phyloP scores from a whole-genome alignment of 2,329 filamentous ascomycete genomes.

The Pyrenochaeta sp. region DNA sequence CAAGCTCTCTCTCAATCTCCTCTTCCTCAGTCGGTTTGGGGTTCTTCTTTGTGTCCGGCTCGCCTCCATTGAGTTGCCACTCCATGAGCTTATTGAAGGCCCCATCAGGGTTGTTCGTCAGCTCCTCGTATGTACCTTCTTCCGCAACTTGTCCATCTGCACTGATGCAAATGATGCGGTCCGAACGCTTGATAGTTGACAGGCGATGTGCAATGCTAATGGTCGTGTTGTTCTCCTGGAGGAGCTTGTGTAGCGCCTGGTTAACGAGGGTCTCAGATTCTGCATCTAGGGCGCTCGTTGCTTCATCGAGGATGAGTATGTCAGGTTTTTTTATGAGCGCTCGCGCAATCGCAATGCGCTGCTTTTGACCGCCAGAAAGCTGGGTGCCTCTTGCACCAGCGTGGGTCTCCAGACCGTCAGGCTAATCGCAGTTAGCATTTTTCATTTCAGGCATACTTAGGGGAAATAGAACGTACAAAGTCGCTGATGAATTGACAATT shows the following conservation, averaged over 20 bases:
- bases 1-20: constrained; percentile 57
- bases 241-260: constrained; percentile 80
- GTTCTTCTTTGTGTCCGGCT: constrained; percentile 52
- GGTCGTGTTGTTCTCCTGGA: constrained; percentile 90
- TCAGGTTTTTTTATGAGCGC: constrained; percentile 95
- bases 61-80: constrained; percentile 94
- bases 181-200: constrained; percentile 94
- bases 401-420: constrained; percentile 91
- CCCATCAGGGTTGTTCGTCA: constrained; percentile 76
- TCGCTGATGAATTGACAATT: constrained; percentile 98
- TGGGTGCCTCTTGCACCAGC: constrained; percentile 93
- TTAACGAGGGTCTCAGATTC: constrained; percentile 98
- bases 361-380: constrained; percentile 95
- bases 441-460: background rate
- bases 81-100: constrained; percentile 97
- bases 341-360: constrained; percentile 95
- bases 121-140: constrained; percentile 80
- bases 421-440: constrained; percentile 56
- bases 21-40: constrained; percentile 58
- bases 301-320: constrained; percentile 93
- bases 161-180: constrained; percentile 91
- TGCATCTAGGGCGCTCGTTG: constrained; percentile 93
- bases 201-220: constrained; percentile 97
- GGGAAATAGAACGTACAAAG: constrained; percentile 70
- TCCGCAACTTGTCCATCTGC: constrained; percentile 90